Evolutionary conservation across 1,284 basidiomycete species (phyloP), one percentile per base, ranked within the genome.

Genomic region (Chondrostereum purpureum): DNA sequence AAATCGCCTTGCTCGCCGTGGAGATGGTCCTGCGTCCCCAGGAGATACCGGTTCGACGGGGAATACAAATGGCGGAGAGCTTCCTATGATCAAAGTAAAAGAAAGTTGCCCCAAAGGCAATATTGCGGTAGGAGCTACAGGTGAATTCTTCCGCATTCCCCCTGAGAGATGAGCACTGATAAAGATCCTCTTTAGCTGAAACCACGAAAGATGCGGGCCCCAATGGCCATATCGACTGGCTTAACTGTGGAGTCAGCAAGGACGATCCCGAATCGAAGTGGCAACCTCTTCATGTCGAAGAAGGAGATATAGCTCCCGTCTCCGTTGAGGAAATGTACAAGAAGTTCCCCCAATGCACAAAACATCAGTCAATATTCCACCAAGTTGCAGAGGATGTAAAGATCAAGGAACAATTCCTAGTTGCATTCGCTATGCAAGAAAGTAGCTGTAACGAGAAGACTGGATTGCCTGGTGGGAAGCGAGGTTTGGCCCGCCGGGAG

Each of bases 351-450:
- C 11, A 12, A 11, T 40, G 39, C 39, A 21, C 17, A 10, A 22
- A 40, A 10, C 18, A 40, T 40, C 12, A 10, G 17, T 13, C 10
- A 19, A 11, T 17, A 10, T 40, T 40, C 20, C 10, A 21, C 6
- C 17, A 21, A 10, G 10, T 10, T 10, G 39, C 16, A 11, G 10
- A 18, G 10, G 39, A 5, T 10, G 22, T 11, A 10, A 16, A 16
- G 11, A 11, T 40, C 11, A 11, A 17, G 14, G 10, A 11, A 10
- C 11, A n/a, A 11, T 13, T 40, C 11, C 39, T 40, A 11, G 39
- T 19, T 5, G 14, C 39, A 10, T 40, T 40, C 22, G 39, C 39
- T 13, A 40, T 40, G 39, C 39, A 40, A 16, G 39, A 40, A 22
- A 40, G 39, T 20, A 20, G 8, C 11, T 40, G 39, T 22, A 21